phyloP scores from a whole-genome alignment of 257 asterid species.

The Solanum raphanifolium region DNA sequence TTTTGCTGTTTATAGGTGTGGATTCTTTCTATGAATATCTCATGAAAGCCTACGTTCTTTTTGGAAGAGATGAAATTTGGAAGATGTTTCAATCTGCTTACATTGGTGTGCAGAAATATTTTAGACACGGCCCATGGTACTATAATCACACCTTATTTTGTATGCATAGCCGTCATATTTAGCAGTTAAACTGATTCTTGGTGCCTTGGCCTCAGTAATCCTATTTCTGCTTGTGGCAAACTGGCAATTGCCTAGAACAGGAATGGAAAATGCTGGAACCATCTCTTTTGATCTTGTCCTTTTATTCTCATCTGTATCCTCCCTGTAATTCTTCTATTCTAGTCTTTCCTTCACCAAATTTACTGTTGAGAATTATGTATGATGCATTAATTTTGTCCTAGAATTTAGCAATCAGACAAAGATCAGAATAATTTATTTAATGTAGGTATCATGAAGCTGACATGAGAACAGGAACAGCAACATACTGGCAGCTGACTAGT shows the following conservation, averaged over 20 bases:
- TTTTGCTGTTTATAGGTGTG: constrained; percentile 48
- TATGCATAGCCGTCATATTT: not conserved
- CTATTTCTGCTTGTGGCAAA: not conserved
- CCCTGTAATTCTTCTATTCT: not conserved
- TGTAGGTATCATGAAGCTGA: constrained; percentile 98
- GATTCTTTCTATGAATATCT: constrained; percentile 94
- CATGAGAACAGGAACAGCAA: constrained; percentile 94
- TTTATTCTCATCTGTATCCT: not conserved
- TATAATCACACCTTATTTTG: constrained; percentile 1
- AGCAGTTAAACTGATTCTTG: not conserved
- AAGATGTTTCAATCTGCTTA: constrained; percentile 94
- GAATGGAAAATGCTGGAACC: not conserved
- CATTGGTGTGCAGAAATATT: constrained; percentile 76
- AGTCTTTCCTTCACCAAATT: not conserved
- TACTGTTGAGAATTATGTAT: not conserved
- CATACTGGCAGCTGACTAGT: constrained; percentile 97
- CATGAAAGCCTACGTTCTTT: constrained; percentile 83
- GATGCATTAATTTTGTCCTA: not conserved
- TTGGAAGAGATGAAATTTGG: constrained; percentile 92
- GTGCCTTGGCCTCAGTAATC: not conserved
- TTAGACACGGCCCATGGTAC: constrained; percentile 93
- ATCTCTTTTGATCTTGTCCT: not conserved
- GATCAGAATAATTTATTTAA: constrained; percentile 1
- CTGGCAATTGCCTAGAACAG: not conserved
- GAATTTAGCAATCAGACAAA: not conserved